Percentiles rank a stretch among this genome's conserved stretches.
Evolutionary conservation across 768 basidiomycete genomes (phyloP).

Genomic region (Lactarius trivialis): DNA sequence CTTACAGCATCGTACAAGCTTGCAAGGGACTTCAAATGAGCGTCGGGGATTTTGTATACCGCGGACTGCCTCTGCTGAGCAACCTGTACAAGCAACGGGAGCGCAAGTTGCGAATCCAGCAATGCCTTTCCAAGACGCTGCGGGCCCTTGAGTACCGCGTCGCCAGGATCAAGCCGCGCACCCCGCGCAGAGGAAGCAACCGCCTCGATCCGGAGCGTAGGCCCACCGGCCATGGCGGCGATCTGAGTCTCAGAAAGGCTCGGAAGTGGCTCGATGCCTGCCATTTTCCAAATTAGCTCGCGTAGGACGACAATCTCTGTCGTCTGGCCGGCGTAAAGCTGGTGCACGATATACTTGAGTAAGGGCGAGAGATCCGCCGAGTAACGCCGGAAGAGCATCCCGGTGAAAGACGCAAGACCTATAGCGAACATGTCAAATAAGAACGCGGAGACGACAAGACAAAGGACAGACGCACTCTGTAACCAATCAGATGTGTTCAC

Average conservation of each 20-base stretch:
- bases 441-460: background rate
- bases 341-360: conserved; percentile 86
- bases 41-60: conserved; percentile 64
- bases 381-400: conserved; percentile 85
- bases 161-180: conserved; percentile 59
- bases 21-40: conserved; percentile 80
- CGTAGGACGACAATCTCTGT: conserved; percentile 89
- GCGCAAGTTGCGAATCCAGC: conserved; percentile 65
- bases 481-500: conserved; percentile 89
- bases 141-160: conserved; percentile 58
- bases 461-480: conserved; percentile 58
- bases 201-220: conserved; percentile 79
- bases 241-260: conserved; percentile 87
- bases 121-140: conserved; percentile 59
- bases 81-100: conserved; percentile 86
- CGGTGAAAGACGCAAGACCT: conserved; percentile 92
- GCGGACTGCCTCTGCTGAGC: conserved; percentile 88
- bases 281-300: conserved; percentile 92
- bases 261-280: conserved; percentile 85
- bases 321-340: conserved; percentile 73
- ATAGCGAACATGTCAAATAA: conserved; percentile 15
- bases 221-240: conserved; percentile 85
- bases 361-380: conserved; percentile 77
- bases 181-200: conserved; percentile 75
- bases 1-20: conserved; percentile 85